phyloP scores from a whole-genome alignment of 345 rosid genomes.

The Citrus mangshanensis region DNA sequence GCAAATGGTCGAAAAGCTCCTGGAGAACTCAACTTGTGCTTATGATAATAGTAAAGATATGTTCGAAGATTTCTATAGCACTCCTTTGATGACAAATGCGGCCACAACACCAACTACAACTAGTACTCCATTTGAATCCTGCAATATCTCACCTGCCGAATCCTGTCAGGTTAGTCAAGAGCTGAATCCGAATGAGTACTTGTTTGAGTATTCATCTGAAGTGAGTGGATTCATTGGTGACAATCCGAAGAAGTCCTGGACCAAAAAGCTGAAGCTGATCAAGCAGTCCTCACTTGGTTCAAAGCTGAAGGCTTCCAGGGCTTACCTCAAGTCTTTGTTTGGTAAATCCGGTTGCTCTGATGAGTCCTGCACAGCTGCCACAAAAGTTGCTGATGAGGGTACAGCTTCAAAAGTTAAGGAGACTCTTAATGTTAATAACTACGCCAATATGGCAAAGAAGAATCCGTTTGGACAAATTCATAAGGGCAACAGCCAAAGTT shows the following conservation, averaged over 20 bases:
- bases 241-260: slow-evolving; percentile 63
- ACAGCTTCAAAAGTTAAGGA: slow-evolving; percentile 35
- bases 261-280: slow-evolving; percentile 52
- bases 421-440: slow-evolving; percentile 16
- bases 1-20: slow-evolving; percentile 68
- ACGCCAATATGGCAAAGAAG: slow-evolving; percentile 28
- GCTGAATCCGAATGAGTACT: slow-evolving; percentile 59
- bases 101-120: slow-evolving; percentile 50
- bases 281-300: slow-evolving; percentile 58
- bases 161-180: slow-evolving; percentile 75
- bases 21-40: slow-evolving; percentile 33
- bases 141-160: slow-evolving; percentile 71
- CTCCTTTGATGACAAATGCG: slow-evolving; percentile 54
- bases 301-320: slow-evolving; percentile 70
- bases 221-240: slow-evolving; percentile 24
- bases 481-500: slow-evolving; percentile 39
- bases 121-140: slow-evolving; percentile 83
- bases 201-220: slow-evolving; percentile 33
- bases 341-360: slow-evolving; percentile 63
- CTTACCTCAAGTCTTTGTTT: slow-evolving; percentile 67
- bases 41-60: slow-evolving; percentile 14
- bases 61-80: slow-evolving; percentile 56
- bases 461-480: slow-evolving; percentile 50
- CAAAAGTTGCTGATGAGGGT: slow-evolving; percentile 51
- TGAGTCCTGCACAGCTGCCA: slow-evolving; percentile 47